phyloP scores from a whole-genome alignment of 495 filamentous ascomycete genomes.

The Acidiella bohemica region DNA sequence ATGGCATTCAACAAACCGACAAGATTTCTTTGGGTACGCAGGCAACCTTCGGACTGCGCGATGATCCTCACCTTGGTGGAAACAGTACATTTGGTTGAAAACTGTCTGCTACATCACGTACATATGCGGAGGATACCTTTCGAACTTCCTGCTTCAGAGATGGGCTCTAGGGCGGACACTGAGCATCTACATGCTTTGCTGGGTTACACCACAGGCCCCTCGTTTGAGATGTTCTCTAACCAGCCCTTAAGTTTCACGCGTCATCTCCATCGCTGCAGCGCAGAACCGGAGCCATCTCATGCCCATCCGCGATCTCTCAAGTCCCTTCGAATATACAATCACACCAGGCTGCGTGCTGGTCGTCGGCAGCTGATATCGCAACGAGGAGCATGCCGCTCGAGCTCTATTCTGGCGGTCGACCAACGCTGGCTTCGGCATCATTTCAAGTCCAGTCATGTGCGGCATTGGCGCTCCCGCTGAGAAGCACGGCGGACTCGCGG shows the following conservation, averaged over 20 bases:
- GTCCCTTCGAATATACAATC: constrained; percentile 31
- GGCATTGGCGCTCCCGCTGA: constrained; percentile 26
- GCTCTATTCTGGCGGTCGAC: constrained; percentile 32
- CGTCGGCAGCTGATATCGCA: constrained; percentile 28
- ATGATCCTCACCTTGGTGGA: constrained; percentile 11
- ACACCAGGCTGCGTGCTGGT: constrained; percentile 32
- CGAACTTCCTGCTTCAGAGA: constrained; percentile 4
- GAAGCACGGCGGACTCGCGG: constrained; percentile 23
- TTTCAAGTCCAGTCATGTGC: constrained; percentile 29
- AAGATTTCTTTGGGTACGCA: constrained; percentile 21
- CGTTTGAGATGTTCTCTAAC: too few species aligned
- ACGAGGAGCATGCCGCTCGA: constrained; percentile 27
- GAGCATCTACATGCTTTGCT: constrained; percentile 9
- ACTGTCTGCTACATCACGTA: constrained; percentile 13
- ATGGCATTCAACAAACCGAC: constrained; percentile 21
- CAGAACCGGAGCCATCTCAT: constrained; percentile 6
- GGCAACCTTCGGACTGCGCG: constrained; percentile 16
- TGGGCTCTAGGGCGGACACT: constrained; percentile 2
- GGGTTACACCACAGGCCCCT: too few species aligned
- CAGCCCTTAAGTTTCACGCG: constrained; percentile 8
- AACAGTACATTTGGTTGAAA: constrained; percentile 11
- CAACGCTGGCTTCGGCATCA: constrained; percentile 32
- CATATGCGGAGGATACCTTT: neutral
- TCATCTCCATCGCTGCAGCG: constrained; percentile 4
- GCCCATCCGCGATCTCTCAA: constrained; percentile 7